Evolutionary conservation across 1,284 basidiomycete species (phyloP).

Genomic region (Baeospora myosura): DNA sequence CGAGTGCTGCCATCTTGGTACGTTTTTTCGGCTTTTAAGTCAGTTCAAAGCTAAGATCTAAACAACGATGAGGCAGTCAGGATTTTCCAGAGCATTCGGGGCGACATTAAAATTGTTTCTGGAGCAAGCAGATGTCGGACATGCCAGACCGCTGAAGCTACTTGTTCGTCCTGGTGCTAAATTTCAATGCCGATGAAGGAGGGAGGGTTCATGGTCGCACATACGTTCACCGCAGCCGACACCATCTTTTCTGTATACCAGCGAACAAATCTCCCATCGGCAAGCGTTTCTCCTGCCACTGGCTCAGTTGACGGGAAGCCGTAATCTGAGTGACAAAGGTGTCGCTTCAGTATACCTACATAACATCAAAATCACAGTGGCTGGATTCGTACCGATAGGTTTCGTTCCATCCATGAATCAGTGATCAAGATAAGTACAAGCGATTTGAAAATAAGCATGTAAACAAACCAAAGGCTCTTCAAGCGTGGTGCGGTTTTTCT

Average conservation of each 20-base stretch:
- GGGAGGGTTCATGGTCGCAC: neutral
- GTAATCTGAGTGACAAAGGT: conserved; percentile 13
- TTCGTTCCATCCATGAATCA: conserved; percentile 8
- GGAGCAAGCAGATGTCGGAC: conserved; percentile 9
- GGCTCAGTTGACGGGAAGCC: conserved; percentile 6
- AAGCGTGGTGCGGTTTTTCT: neutral
- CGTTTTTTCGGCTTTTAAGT: too few relatives aligned
- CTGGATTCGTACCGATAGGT: conserved; percentile 7
- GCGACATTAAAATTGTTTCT: conserved; percentile 7
- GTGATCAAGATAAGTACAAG: neutral
- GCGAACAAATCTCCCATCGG: conserved; percentile 7
- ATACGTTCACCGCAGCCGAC: conserved; percentile 7
- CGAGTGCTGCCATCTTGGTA: too few relatives aligned
- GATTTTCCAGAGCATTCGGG: conserved; percentile 10
- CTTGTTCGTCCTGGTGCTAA: conserved; percentile 9
- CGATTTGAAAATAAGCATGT: neutral
- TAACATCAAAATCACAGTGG: too few relatives aligned
- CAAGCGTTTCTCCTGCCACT: conserved; percentile 8
- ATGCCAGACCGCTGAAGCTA: conserved; percentile 11
- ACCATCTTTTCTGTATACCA: conserved; percentile 9
- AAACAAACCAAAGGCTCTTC: conserved; percentile 7
- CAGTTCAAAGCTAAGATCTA: too few relatives aligned
- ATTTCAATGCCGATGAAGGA: neutral
- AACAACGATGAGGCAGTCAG: neutral
- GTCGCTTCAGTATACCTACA: neutral